Conservation (phyloP, 257 asterid species). For the Gentiana straminea region DNA sequence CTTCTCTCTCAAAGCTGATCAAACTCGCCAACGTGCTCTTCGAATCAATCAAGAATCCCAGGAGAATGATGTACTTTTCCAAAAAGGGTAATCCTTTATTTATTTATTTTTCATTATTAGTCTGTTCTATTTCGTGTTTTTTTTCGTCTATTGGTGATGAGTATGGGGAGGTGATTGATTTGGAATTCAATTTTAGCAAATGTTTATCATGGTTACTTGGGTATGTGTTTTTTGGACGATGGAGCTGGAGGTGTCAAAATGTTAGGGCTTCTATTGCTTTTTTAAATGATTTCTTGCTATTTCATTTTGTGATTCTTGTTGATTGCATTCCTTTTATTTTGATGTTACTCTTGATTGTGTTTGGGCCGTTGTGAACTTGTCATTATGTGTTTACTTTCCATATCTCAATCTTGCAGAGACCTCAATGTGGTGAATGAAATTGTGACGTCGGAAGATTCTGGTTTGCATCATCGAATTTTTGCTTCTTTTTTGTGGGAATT, state of each 20-base stretch:
- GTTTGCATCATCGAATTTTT: no score
- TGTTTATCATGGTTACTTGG: not conserved
- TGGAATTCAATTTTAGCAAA: not conserved
- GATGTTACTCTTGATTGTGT: not conserved
- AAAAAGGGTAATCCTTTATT: conserved; percentile 26
- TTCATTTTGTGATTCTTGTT: not conserved
- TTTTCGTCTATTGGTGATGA: conserved; percentile 1
- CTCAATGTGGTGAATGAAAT: conserved; percentile 15
- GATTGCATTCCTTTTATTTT: no score
- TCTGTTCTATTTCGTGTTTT: not conserved
- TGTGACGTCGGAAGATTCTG: conserved; percentile 4
- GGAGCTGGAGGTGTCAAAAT: not conserved
- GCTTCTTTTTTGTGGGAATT: not conserved
- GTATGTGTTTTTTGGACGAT: not conserved
- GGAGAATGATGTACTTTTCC: not conserved
- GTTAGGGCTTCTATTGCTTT: not conserved
- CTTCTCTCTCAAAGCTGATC: conserved; percentile 53
- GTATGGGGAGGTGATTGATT: not conserved
- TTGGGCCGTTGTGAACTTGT: not conserved
- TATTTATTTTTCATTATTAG: not conserved
- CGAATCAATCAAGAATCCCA: conserved; percentile 28
- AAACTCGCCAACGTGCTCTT: conserved; percentile 43
- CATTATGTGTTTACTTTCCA: not conserved
- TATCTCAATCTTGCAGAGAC: conserved; percentile 27
- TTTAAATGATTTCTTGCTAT: not conserved